Base-by-base conservation (phyloP, 2,329 filamentous ascomycete species). In the Fusarium kyushuense region DNA sequence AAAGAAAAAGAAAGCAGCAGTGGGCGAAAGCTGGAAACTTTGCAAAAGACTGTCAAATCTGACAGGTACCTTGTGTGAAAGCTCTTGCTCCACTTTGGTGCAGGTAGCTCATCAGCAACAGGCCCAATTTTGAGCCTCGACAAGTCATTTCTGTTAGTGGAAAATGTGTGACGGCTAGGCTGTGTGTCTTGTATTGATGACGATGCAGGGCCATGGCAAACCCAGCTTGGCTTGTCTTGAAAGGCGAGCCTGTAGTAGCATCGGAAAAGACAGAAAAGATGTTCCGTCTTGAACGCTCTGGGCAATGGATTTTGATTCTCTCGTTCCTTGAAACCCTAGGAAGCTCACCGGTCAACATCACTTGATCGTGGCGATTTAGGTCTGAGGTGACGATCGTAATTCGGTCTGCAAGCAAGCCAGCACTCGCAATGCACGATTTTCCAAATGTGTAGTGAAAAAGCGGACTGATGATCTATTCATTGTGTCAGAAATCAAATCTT, bases 101-200 rank as follows among this genome's bases (percentile, higher is more conserved):
- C 68, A 70, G 68, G 58, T 55, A 57, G 57, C 63, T 71, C 67
- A 65, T 55, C 43, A 52, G 58, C 69, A 63, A 58, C 56, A 58
- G 70, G 67, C 29, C 43, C 48, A 42, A 42, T 51, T 45, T 45
- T 53, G 61, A 67, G 54, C 53, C 46, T 71, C 56, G 58, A 69
- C 55, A 63, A 52, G 64, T 65, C 61, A 67, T 71, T 71, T 65
- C 58, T 33, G 57, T 52, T 65, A 49, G 40, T 16, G 45, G 40
- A 38, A 53, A 35, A 65, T 46, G 41, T 65, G 58, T 43, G 56
- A 69, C 63, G 54, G 30, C 66, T 62, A 40, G 60, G 58, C 63
- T 66, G 57, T 56, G 41, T 70, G 70, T 69, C 70, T 74, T 72
- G 62, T 72, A 55, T 71, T 54, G 42, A 48, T 47, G 60, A 69